A percentile compares a stretch with the other conserved stretches of the same genome.
phyloP scores from a whole-genome alignment of 164 flowering plant genomes.

The Umbellularia californica region DNA sequence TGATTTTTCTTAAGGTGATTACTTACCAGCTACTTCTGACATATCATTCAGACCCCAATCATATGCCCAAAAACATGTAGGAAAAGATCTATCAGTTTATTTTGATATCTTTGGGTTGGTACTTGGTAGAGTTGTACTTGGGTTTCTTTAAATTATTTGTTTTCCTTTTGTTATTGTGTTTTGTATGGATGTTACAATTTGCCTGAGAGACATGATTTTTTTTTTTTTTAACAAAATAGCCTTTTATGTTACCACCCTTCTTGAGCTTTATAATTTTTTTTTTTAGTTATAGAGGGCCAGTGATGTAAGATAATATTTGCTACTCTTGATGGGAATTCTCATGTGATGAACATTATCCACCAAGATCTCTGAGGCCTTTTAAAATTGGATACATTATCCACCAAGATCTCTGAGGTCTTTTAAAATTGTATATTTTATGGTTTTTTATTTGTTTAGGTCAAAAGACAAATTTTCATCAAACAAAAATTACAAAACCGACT shows the following conservation, averaged over 20 bases:
- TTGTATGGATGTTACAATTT: not conserved
- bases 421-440: not conserved
- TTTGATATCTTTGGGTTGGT: not conserved
- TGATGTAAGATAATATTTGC: conserved; percentile 33
- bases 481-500: too few relatives aligned
- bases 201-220: too few relatives aligned
- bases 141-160: too few relatives aligned
- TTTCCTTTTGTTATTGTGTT: not conserved
- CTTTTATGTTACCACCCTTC: not conserved
- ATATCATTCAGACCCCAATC: not conserved
- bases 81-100: not conserved
- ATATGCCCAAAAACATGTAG: not conserved
- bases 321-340: conserved; percentile 37
- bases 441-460: not conserved
- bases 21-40: conserved; percentile 36
- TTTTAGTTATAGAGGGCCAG: conserved; percentile 4
- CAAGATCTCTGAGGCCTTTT: conserved; percentile 36
- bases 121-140: not conserved
- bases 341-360: conserved; percentile 34
- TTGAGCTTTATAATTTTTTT: not conserved
- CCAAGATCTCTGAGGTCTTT: conserved; percentile 38
- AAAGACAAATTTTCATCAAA: too few relatives aligned
- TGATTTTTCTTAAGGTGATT: conserved; percentile 28
- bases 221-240: not conserved
- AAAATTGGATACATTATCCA: conserved; percentile 19